Evolutionary conservation across 2,329 filamentous ascomycete species (phyloP).

Genomic region (Trichoderma simmonsii): DNA sequence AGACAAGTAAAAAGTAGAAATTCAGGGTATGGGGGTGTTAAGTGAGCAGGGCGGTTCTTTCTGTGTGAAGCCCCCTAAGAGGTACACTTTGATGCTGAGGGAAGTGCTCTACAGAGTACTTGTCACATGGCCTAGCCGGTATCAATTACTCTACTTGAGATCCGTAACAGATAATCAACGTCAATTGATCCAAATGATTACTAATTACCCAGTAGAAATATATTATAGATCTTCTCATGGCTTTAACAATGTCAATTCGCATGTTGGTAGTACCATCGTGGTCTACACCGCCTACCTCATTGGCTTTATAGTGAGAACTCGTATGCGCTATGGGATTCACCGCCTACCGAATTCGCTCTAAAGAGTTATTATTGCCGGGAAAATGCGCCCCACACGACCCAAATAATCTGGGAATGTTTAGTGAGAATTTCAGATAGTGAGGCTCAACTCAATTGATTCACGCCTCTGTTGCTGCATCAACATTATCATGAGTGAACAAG

Average conservation of each 20-base stretch:
- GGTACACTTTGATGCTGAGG: background rate
- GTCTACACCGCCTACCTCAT: conserved; percentile 7
- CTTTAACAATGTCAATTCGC: background rate
- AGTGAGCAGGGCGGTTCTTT: background rate
- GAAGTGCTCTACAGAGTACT: background rate
- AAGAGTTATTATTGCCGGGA: background rate
- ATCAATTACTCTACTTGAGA: background rate
- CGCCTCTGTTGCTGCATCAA: background rate
- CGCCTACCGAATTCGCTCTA: background rate
- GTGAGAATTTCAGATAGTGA: conserved; percentile 13
- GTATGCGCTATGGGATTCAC: background rate
- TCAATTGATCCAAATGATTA: background rate
- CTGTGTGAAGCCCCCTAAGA: background rate
- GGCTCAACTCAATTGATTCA: background rate
- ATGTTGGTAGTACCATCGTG: background rate
- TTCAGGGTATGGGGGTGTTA: background rate
- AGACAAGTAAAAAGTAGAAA: background rate
- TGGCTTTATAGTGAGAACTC: background rate
- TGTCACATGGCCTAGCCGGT: background rate
- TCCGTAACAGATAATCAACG: background rate
- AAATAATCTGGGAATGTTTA: background rate
- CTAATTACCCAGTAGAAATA: background rate
- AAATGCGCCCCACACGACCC: conserved; percentile 11
- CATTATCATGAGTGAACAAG: conserved; percentile 31
- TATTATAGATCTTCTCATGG: background rate